These are phyloP conservation scores for Sphaerulina musiva DNA, from an alignment of 2,329 filamentous ascomycete genomes.

Conservation along the genomic window DNA sequence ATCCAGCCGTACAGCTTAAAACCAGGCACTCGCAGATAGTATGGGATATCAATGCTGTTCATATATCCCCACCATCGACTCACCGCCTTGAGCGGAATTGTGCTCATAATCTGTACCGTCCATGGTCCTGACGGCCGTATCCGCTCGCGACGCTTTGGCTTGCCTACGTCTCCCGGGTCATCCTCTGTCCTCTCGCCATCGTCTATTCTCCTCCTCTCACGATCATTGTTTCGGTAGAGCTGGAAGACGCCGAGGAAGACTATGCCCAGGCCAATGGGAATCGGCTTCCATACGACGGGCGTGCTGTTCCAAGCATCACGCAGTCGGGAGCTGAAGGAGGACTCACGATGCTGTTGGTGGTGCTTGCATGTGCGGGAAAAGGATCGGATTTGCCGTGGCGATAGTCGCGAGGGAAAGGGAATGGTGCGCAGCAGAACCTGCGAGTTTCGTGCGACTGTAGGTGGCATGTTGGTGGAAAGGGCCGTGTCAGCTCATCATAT, in stretches of 20 bases:
- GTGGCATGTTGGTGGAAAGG: conserved; percentile 6
- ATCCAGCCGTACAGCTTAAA: conserved; percentile 87
- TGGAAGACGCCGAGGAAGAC: conserved; percentile 77
- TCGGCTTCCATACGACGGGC: conserved; percentile 80
- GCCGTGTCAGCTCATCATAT: conserved; percentile 3
- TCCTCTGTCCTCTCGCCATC: conserved; percentile 33
- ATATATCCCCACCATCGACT: conserved; percentile 85
- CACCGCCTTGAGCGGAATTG: conserved; percentile 80
- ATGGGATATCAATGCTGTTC: conserved; percentile 82
- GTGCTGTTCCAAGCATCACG: conserved; percentile 55
- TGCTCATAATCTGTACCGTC: conserved; percentile 91
- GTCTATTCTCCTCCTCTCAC: conserved; percentile 20
- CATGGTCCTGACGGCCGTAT: conserved; percentile 81
- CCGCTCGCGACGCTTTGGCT: conserved; percentile 50
- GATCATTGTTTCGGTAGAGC: conserved; percentile 65
- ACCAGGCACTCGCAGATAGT: conserved; percentile 78
- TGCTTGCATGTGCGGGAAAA: conserved; percentile 18
- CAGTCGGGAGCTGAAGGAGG: conserved; percentile 52
- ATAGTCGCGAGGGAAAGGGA: conserved; percentile 2
- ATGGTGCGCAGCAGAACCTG: conserved; percentile 9
- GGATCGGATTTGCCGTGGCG: conserved; percentile 7
- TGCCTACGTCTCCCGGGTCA: conserved; percentile 29
- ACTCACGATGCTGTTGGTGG: conserved; percentile 19
- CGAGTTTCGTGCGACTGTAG: conserved; percentile 1
- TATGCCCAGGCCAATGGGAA: conserved; percentile 79